Evolutionary conservation across 345 rosid species (phyloP).

Genomic region (Eucalyptus marginata): DNA sequence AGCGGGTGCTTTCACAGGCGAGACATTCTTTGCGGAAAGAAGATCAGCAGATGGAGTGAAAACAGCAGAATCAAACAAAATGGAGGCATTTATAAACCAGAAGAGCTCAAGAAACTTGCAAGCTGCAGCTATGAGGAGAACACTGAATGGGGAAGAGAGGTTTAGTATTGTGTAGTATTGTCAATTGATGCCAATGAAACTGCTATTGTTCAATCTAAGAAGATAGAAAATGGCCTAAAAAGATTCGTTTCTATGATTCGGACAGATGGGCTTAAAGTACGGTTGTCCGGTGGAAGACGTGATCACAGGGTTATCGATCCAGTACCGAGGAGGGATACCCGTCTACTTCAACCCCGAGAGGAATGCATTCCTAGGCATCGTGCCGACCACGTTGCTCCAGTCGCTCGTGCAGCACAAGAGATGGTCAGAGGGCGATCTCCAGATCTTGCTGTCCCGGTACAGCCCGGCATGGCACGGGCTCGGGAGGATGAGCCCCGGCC

Average conservation of each 20-base stretch:
- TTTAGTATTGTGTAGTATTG: background rate
- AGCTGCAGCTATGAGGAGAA: conserved; percentile 40
- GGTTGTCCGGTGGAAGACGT: conserved; percentile 79
- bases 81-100: background rate
- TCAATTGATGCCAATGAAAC: background rate
- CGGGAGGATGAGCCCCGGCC: conserved; percentile 44
- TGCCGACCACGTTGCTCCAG: conserved; percentile 45
- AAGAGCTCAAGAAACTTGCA: conserved; percentile 36
- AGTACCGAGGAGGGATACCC: conserved; percentile 70
- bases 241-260: background rate
- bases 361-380: conserved; percentile 51
- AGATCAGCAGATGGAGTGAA: conserved; percentile 4
- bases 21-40: conserved; percentile 46
- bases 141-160: conserved; percentile 79
- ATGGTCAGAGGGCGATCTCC: conserved; percentile 76
- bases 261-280: conserved; percentile 63
- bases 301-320: conserved; percentile 65
- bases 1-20: conserved; percentile 85
- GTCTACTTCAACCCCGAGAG: conserved; percentile 43
- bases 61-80: background rate
- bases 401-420: conserved; percentile 60
- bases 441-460: conserved; percentile 44
- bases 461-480: conserved; percentile 45
- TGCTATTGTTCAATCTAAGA: background rate
- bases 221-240: background rate